Base-by-base conservation (phyloP, 345 rosid genomes). In the Capsella bursapastoris region DNA sequence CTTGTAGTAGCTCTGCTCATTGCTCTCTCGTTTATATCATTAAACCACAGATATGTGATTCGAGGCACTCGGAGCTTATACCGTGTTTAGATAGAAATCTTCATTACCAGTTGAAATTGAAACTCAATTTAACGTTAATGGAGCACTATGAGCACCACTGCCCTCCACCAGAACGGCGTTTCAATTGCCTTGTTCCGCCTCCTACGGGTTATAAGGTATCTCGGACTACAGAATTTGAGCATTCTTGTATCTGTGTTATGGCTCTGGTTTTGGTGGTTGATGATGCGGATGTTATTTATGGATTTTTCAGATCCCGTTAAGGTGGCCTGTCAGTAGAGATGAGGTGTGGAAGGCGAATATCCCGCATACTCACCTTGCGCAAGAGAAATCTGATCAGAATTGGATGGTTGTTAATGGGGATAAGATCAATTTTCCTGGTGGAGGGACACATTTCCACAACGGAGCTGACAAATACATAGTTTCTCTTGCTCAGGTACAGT, bases 351-450 rank as follows among this genome's bases (percentile, higher is more conserved):
- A 89, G 75, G 97, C 83, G 2, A 95, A 95, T 71, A 95, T 95
- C 18, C 99, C 99, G 8, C 99, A 95, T 27, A 90, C 98, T 0
- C 98, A 95, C 70, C 97, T 95, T 57, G 98, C 99, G 3, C 83
- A 84, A 59, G 98, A 95, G 88, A 95, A 95, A 73, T 92, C 97
- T 0, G 99, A 95, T 82, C 99, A 95, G 87, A 89, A 92, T 57
- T 95, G 99, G 99, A 95, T 92, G 99, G 89, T 95, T 60, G 94
- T 92, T 16, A 86, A 89, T 25, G 96, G 99, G 35, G 94, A 92
- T 15, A 95, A 92, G 86, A 95, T 95, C 68, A 89, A 89, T 80
- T 95, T 95, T 68, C 99, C 98, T 0, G 99, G 99, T 2, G 99
- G 99, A 48, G 99, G 99, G 72, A 95, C 99, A 8, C 99, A 95